A percentile compares a stretch with the other conserved stretches of the same genome.
These are phyloP conservation scores for Pseudozyma thailandica DNA, from an alignment of 1,284 basidiomycete species.

Conservation along the genomic window DNA sequence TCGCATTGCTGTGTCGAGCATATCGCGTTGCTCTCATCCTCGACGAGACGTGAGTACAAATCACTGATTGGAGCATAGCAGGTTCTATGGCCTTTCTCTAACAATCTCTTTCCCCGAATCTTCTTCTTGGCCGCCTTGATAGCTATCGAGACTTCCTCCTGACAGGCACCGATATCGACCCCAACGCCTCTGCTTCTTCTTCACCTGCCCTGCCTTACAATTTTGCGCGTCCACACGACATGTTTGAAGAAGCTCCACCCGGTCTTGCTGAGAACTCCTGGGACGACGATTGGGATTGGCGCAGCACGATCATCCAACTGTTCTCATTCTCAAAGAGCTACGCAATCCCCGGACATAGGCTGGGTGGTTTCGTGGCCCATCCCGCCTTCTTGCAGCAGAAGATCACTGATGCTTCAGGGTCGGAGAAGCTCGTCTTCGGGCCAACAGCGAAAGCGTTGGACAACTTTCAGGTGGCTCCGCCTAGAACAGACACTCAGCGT, in stretches of 20 bases:
- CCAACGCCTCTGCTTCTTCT: neutral
- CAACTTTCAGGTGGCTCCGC: constrained; percentile 72
- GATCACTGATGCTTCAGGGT: constrained; percentile 9
- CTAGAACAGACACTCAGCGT: constrained; percentile 44
- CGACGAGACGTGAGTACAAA: constrained; percentile 60
- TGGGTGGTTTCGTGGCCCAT: constrained; percentile 80
- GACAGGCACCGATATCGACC: constrained; percentile 48
- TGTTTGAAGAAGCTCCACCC: constrained; percentile 70
- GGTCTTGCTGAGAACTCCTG: constrained; percentile 13
- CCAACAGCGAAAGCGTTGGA: constrained; percentile 77
- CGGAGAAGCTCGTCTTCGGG: constrained; percentile 65
- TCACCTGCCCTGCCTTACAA: constrained; percentile 10
- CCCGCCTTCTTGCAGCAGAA: constrained; percentile 71
- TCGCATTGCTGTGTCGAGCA: constrained; percentile 75
- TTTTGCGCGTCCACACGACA: constrained; percentile 72
- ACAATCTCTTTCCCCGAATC: neutral
- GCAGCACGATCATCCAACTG: constrained; percentile 71
- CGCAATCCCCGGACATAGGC: constrained; percentile 83
- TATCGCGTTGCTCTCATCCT: constrained; percentile 78
- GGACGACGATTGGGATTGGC: constrained; percentile 63
- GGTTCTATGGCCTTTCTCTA: no score
- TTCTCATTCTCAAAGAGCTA: constrained; percentile 76
- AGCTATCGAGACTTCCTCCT: constrained; percentile 82
- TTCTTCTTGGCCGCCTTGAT: neutral
- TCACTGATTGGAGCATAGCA: no score